Evolutionary conservation across 371 early-diverging fungal genomes (phyloP).

Genomic region (Capniomyces stellatus): DNA sequence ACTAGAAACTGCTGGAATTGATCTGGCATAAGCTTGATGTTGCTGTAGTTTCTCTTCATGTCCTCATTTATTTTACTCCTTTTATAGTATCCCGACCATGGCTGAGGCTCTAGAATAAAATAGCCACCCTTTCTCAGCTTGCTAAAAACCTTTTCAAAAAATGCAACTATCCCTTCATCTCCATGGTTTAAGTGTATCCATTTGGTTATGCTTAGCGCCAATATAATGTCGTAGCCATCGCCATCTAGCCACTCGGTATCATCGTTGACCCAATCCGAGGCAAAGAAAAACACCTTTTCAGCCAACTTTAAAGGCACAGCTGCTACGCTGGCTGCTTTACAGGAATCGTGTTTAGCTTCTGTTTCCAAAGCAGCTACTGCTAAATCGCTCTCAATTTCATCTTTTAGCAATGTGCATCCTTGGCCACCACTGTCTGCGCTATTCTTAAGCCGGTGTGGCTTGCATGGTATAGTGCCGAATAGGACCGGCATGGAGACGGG

Average conservation of each 20-base stretch:
- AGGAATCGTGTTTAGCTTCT: too few species aligned
- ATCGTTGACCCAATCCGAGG: constrained; percentile 29
- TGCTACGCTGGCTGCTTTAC: neutral
- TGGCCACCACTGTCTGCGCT: too few species aligned
- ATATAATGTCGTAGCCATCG: constrained; percentile 18
- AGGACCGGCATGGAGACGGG: constrained; percentile 35
- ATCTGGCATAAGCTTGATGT: constrained; percentile 23
- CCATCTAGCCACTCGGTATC: neutral
- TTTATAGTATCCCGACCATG: constrained; percentile 31
- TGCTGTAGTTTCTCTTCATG: constrained; percentile 17
- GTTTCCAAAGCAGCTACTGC: too few species aligned
- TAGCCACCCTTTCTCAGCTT: constrained; percentile 34
- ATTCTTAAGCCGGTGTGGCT: too few species aligned
- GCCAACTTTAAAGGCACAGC: constrained; percentile 29
- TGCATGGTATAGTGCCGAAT: constrained; percentile 32
- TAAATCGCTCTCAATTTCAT: too few species aligned
- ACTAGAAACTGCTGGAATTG: constrained; percentile 13
- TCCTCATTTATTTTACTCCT: constrained; percentile 23
- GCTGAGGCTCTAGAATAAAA: constrained; percentile 59
- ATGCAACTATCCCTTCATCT: constrained; percentile 47
- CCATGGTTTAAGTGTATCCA: constrained; percentile 71
- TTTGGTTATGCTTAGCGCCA: constrained; percentile 45
- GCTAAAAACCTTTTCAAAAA: constrained; percentile 43
- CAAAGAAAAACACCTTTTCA: constrained; percentile 37
- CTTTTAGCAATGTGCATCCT: too few species aligned